Evolutionary conservation across 345 rosid genomes (phyloP), one percentile per base, ranked within the genome.

Genomic region (Pistacia atlantica): DNA sequence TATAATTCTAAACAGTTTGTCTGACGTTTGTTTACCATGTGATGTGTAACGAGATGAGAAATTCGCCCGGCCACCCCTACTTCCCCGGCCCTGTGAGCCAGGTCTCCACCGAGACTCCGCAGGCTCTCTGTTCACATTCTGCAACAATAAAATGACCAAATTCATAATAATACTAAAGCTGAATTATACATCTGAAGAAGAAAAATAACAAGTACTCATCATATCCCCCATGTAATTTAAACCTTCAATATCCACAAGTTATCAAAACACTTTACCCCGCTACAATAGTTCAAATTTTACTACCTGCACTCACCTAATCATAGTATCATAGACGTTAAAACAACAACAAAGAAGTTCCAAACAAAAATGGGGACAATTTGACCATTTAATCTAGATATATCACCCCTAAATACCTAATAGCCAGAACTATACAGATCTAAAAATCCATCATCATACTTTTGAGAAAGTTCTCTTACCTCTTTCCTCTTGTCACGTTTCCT

Each of bases 401-500:
- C 46, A 42, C 1, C 9, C 46, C 46, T 42, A 42, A 42, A 42
- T 42, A 42, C 8, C 46, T 7, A 42, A 42, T 38, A 42, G 46
- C 46, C 46, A 42, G 71, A 46, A 6, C 59, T 8, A 67, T 58
- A 33, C 61, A 69, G 58, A 28, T 5, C 5, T n/a, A 59, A 4
- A 22, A 62, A 45, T 20, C 11, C 46, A 37, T 70, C 16, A 56
- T 55, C 69, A 56, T 64, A 45, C 18, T 31, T 54, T 20, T 9
- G 51, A 33, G 56, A 18, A 73, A 48, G 17, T 54, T 33, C 4
- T 64, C 75, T 37, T 85, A 93, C 98, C 91, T 93, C 97, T 84
- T 93, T 95, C 71, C 78, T 91, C 83, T 82, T 86, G 75, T 90
- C 97, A 12, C 97, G 95, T 78, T 86, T 95, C 58, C 94, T 89